These are phyloP conservation scores for Eucalyptus marginata DNA, from an alignment of 345 rosid genomes.

Conservation along the genomic window DNA sequence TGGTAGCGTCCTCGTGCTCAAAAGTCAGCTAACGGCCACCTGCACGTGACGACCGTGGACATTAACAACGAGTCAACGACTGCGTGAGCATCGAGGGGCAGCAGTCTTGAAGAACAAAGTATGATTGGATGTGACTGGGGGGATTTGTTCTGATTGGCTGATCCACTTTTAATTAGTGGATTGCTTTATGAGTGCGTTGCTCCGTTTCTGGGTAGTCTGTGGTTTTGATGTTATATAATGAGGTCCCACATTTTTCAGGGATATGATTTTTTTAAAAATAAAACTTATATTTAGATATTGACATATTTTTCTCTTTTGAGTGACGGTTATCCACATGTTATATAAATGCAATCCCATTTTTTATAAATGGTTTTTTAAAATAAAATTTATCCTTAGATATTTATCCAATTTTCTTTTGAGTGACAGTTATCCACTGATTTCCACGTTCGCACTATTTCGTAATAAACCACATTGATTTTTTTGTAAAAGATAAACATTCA, in stretches of 20 bases:
- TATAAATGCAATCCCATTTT: too few relatives aligned
- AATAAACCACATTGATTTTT: too few relatives aligned
- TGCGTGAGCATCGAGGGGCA: not conserved
- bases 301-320: too few relatives aligned
- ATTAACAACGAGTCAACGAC: not conserved
- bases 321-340: too few relatives aligned
- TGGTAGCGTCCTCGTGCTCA: not conserved
- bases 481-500: too few relatives aligned
- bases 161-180: not conserved
- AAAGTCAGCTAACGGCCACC: not conserved
- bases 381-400: too few relatives aligned
- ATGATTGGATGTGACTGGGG: not conserved
- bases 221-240: not conserved
- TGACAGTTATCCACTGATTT: too few relatives aligned
- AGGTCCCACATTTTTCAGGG: too few relatives aligned
- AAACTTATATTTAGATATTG: too few relatives aligned
- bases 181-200: not conserved
- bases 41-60: not conserved
- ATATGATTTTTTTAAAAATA: too few relatives aligned
- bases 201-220: not conserved
- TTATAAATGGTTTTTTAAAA: too few relatives aligned
- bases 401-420: too few relatives aligned
- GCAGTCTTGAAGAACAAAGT: not conserved
- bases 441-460: accelerated
- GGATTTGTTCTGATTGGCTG: not conserved